Base-by-base conservation (phyloP, 179 eudicot species). In the Heliamphora pulchella region DNA sequence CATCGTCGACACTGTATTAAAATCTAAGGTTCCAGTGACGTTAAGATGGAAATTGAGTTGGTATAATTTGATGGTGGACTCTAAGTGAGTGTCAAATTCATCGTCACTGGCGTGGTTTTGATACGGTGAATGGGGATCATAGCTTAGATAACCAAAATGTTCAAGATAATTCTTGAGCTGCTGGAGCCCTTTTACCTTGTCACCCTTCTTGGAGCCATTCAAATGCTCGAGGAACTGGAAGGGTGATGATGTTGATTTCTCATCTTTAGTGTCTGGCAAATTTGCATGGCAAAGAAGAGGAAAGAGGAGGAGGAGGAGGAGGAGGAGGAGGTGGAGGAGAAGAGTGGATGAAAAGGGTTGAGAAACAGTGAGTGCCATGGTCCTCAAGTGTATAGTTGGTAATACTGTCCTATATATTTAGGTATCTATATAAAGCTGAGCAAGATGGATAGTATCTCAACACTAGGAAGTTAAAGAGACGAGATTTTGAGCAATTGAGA, bases 121-220 rank as follows among this genome's bases (percentile, higher is more conserved):
- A 48, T 48, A 3, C 53, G 4, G 54, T 41, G 54, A 9, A 17
- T 59, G 51, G 58, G n/a, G 67, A 8, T 55, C 10, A 14, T 69
- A 64, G 13, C 79, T 68, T 1, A 83, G 78, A 71, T 86, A 86
- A 76, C 88, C 88, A 80, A 81, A 86, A 46, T 73, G 53, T 4
- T 70, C 66, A 31, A 86, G 84, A 65, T 81, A 86, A 1, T n/a
- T 44, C 67, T 83, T 86, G 50, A 86, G 76, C 6, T 81, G 43
- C 54, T 80, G 63, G 59, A 86, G 81, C 31, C 86, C 88, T 53
- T 81, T 14, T n/a, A 78, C 67, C 1, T 69, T 84, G 39, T 46
- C 43, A 43, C 44, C 79, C 68, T 61, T 77, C 2, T 43, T 68
- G 17, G 22, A 62, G 2, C 79, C 79, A 41, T 59, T 14, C 46